Evolutionary conservation across 2,329 filamentous ascomycete genomes (phyloP), one percentile per base, ranked within the genome.

Genomic region (Aspergillus thermomutatus): DNA sequence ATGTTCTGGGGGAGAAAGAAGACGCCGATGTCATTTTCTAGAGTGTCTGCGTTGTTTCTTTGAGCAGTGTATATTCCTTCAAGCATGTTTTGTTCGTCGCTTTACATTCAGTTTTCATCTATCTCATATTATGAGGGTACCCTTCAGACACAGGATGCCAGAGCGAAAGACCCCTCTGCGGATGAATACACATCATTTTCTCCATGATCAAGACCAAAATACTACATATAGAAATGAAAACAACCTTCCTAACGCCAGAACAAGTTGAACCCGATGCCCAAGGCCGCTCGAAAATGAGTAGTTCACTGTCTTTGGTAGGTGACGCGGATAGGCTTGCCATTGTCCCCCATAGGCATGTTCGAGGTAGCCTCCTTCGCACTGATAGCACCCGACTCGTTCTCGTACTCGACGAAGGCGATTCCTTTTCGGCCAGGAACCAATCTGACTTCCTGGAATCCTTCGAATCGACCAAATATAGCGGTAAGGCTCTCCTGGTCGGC

Each of bases 381-480:
- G 67, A 96, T 96, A 27, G 94, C 92, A 45, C 91, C 92, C 49
- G 87, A 83, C 77, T 97, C 92, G 64, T 85, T 87, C 68, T 96
- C 91, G 77, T 97, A 99, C 75, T 99, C 94, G 58, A 97, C 91
- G 74, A 99, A 99, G 0, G 92, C 94, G 73, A 99, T 92, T 3
- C 91, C 91, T 62, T 86, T 88, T 52, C 93, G 82, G 28, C 91
- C 90, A 5, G 93, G 92, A 48, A 97, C 93, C 71, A 91, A 77
- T 68, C 94, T 86, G 48, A 97, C 90, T 79, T 99, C 94, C 71
- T 88, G 89, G 80, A 99, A 97, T 26, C 93, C 93, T 61, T 96
- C 90, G 78, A 95, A 99, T 50, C 89, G 87, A 51, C 87, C 86
- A 77, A 97, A 99, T 60, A 97, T 86, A 31, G 83, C 82, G 0